Percentiles rank a stretch among this genome's conserved stretches.
Conservation (phyloP, 306 rosid genomes). For the Casuarina glauca region DNA sequence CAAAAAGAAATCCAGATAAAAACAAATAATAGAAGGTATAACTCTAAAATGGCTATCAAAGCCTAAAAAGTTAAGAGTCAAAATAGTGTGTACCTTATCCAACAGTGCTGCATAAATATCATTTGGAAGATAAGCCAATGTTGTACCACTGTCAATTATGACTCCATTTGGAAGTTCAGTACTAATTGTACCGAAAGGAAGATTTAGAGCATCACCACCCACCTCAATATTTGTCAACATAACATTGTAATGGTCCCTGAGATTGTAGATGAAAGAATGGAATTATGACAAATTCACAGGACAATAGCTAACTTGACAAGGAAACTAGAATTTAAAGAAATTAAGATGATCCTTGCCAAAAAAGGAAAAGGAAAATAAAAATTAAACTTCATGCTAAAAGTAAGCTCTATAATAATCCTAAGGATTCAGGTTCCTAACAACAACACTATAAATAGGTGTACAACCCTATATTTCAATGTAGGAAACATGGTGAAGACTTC, state of each 20-base stretch:
- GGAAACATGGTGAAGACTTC: background rate
- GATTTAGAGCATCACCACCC: conserved; percentile 48
- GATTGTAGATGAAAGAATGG: conserved; percentile 24
- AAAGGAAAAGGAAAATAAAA: conserved; percentile 4
- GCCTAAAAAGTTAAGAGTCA: background rate
- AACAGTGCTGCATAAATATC: conserved; percentile 44
- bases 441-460: background rate
- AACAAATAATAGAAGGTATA: conserved; percentile 23
- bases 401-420: background rate
- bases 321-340: conserved; percentile 21
- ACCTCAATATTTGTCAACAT: conserved; percentile 73
- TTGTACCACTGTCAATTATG: conserved; percentile 93
- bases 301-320: conserved; percentile 26
- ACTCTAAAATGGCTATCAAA: background rate
- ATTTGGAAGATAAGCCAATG: conserved; percentile 76
- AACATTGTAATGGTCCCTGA: conserved; percentile 89
- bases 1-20: conserved; percentile 1
- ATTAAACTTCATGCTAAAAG: background rate
- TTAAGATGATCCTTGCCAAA: conserved; percentile 11
- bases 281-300: conserved; percentile 38
- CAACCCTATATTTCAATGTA: too few species aligned
- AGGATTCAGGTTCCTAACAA: background rate
- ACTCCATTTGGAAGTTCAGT: conserved; percentile 53
- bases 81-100: conserved; percentile 44
- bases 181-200: conserved; percentile 60